Conservation (phyloP, 2,329 filamentous ascomycete genomes). For the Myriosclerotinia scirpicola region DNA sequence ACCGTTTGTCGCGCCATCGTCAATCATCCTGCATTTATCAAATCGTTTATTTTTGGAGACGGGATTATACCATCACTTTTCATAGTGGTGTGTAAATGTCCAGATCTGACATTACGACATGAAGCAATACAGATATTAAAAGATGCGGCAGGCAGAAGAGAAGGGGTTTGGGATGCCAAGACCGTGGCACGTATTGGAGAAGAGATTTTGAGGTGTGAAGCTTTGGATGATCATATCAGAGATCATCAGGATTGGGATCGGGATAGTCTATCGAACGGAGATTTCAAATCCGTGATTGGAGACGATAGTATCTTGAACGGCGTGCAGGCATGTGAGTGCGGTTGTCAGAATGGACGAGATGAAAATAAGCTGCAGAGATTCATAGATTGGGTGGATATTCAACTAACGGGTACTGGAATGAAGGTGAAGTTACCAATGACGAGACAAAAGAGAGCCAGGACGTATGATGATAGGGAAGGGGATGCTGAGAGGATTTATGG, state of each 20-base stretch:
- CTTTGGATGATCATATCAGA: background rate
- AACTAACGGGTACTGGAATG: background rate
- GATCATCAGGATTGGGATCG: background rate
- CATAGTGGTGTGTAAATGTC: constrained; percentile 21
- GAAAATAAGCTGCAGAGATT: background rate
- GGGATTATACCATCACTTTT: constrained; percentile 28
- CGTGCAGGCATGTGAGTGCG: background rate
- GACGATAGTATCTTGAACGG: background rate
- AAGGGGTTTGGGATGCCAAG: constrained; percentile 28
- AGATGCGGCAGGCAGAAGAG: constrained; percentile 24
- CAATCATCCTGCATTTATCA: constrained; percentile 24
- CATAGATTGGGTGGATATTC: background rate
- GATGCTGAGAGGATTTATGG: background rate
- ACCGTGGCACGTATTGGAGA: constrained; percentile 26
- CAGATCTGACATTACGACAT: constrained; percentile 19
- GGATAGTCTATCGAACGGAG: background rate
- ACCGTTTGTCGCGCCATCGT: constrained; percentile 19
- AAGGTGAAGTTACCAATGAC: background rate
- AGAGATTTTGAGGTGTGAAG: background rate
- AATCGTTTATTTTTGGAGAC: constrained; percentile 29
- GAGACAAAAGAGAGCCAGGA: background rate
- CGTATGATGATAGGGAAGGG: background rate
- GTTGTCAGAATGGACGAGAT: background rate
- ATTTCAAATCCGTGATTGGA: background rate
- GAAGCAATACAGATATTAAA: constrained; percentile 29